Conservation (phyloP, 208 protist genomes). For the Trypanosoma platydactyli region DNA sequence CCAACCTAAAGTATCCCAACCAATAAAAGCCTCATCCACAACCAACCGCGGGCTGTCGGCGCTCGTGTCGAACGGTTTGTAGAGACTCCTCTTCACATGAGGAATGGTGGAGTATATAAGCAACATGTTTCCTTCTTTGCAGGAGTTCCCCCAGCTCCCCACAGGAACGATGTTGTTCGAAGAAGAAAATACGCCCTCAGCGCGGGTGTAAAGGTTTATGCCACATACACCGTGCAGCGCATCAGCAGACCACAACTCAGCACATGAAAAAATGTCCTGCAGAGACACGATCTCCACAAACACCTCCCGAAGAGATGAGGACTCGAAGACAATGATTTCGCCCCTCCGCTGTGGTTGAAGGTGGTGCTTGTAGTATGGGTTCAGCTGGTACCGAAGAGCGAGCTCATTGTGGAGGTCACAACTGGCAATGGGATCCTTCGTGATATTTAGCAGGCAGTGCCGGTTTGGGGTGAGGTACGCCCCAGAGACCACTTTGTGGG, state of each 20-base stretch:
- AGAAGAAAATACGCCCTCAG: slow-evolving; percentile 2
- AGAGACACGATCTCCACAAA: slow-evolving; percentile 4
- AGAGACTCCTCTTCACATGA: background rate
- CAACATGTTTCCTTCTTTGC: background rate
- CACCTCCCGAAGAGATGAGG: background rate
- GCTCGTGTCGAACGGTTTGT: background rate
- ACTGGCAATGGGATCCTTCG: background rate
- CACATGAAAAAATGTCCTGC: background rate
- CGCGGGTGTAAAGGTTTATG: slow-evolving; percentile 3
- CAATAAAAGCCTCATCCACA: slow-evolving; percentile 11
- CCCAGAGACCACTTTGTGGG: background rate
- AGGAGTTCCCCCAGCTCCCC: background rate
- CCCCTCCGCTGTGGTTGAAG: background rate
- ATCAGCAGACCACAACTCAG: background rate
- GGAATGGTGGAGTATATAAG: slow-evolving; percentile 4
- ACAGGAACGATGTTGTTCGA: background rate
- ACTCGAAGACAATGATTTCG: background rate
- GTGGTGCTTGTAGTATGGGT: background rate
- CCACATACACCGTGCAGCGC: slow-evolving; percentile 1
- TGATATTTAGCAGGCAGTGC: background rate
- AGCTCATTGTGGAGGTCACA: background rate
- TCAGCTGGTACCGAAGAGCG: slow-evolving; percentile 14
- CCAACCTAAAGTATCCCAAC: slow-evolving; percentile 15
- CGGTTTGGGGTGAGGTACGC: background rate
- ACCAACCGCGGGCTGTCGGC: background rate